Conservation (phyloP, 257 asterid genomes). For the Mentha longifolia region DNA sequence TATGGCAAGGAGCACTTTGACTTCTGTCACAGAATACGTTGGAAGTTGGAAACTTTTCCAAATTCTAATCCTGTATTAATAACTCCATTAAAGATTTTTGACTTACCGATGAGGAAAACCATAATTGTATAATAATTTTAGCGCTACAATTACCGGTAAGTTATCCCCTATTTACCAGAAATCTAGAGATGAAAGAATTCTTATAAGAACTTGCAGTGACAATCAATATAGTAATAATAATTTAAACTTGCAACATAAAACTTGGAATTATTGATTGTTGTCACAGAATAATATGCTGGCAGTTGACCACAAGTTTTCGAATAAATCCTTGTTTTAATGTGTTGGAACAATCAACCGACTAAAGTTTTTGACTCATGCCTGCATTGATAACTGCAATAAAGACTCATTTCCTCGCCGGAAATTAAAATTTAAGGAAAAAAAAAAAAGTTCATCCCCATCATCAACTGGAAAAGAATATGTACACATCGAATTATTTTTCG, state of each 20-base stretch:
- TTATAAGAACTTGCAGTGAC: not conserved
- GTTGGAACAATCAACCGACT: not conserved
- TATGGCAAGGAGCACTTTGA: not conserved
- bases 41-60: slow-evolving; percentile 29
- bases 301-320: not conserved
- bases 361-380: slow-evolving; percentile 20
- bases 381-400: not conserved
- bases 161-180: no score
- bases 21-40: slow-evolving; percentile 32
- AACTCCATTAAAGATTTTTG: not conserved
- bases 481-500: no score
- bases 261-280: not conserved
- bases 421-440: not conserved
- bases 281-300: not conserved
- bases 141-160: no score
- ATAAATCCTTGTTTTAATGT: not conserved
- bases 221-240: not conserved
- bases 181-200: not conserved
- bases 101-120: not conserved
- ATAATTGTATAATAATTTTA: no score
- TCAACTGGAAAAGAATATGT: no score
- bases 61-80: not conserved
- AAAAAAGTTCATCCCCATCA: no score
- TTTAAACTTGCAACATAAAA: no score
- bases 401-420: not conserved